phyloP scores from a whole-genome alignment of 108 stramenopile genomes.

The Cyclotella cryptica region DNA sequence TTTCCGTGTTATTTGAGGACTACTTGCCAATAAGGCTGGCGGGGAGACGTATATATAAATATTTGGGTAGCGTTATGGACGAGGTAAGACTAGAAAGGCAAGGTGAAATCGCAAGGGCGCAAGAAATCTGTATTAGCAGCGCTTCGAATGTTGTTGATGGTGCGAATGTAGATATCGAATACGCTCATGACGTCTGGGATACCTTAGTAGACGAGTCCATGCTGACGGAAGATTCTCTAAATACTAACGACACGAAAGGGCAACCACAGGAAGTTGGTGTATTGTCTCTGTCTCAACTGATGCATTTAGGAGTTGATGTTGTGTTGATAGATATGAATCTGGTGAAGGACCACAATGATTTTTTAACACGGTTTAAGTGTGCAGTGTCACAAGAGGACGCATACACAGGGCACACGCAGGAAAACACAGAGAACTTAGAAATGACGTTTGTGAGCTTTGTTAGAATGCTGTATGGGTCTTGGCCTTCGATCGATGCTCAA shows the following conservation, averaged over 20 bases:
- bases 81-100: conserved; percentile 39
- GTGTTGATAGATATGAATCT: conserved; percentile 27
- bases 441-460: conserved; percentile 32
- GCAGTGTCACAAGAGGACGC: conserved; percentile 17
- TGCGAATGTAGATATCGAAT: conserved; percentile 17
- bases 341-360: conserved; percentile 16
- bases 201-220: conserved; percentile 37
- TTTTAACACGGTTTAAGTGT: conserved; percentile 20
- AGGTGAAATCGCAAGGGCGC: conserved; percentile 47
- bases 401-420: background rate
- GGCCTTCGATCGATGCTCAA: background rate
- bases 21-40: conserved; percentile 77
- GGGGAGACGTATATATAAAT: conserved; percentile 65
- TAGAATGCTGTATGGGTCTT: conserved; percentile 27
- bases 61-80: conserved; percentile 63
- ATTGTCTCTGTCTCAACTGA: conserved; percentile 31
- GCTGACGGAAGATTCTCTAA: conserved; percentile 24
- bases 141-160: conserved; percentile 6
- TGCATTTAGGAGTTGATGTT: conserved; percentile 25
- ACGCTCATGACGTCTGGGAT: conserved; percentile 38
- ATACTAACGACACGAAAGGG: conserved; percentile 12
- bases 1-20: conserved; percentile 85
- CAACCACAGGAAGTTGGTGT: conserved; percentile 35
- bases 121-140: conserved; percentile 38
- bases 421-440: background rate